Evolutionary conservation across 2,329 filamentous ascomycete genomes (phyloP), one percentile per base, ranked within the genome.

Genomic region (Ciborinia camelliae): DNA sequence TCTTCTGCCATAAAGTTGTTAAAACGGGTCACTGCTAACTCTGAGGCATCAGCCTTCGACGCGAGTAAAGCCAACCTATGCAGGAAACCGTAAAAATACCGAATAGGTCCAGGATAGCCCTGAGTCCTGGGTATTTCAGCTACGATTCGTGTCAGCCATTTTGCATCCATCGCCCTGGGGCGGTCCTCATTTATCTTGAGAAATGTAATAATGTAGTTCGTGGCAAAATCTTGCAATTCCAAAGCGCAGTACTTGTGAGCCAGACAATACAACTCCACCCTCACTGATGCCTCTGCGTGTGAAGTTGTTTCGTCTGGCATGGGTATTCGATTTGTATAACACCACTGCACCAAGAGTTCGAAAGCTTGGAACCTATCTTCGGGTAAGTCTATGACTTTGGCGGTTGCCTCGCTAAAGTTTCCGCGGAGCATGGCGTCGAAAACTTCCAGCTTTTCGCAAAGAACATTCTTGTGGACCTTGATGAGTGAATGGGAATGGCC

Each of bases 331-430:
- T 62, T 32, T 20, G 37, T 39, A 15, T 65, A 62, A 18, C 61
- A 23, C 58, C 58, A 65, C n/a, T 37, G 30, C 4, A 62, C 32
- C 8, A 62, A 18, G 6, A 65, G 3, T 2, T 54, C 48, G 28
- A 68, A 70, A 8, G 54, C 55, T 0, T 35, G 14, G 4, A 66
- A 62, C n/a, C 65, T 52, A 39, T 70, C 66, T 20, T 66, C 67
- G 3, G 60, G 61, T 1, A 68, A 37, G 8, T 51, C 30, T 30
- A 62, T 62, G 9, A 54, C 20, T 23, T 66, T 65, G 12, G 48
- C 41, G 9, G 5, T 47, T 26, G 39, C 53, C 26, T 70, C 68
- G 3, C 18, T 39, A 23, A 69, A 69, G 7, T 20, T 23, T 9
- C 63, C 48, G 4, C 53, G 41, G 20, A 69, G 66, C 35, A 65